Evolutionary conservation across 192 early-diverging fungal genomes (phyloP), one percentile per base, ranked within the genome.

Genomic region (Haplosporangium gracile): DNA sequence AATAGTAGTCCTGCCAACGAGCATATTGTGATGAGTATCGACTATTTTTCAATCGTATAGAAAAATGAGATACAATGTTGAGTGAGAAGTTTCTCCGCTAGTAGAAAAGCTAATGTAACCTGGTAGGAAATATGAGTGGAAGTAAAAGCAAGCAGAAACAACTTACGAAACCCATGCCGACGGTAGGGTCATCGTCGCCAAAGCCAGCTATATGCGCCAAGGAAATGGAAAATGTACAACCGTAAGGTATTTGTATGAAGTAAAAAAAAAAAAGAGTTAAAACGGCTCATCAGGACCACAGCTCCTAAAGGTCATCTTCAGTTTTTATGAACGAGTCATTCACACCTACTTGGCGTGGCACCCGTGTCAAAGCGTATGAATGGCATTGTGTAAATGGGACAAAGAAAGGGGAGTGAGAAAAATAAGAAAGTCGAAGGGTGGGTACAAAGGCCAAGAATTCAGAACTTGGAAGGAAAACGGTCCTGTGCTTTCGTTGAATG

Each of bases 121-220:
- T 36, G 2, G 36, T 36, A 36, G 36, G 36, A 36, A 36, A 36
- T 2, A 36, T 36, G 36, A 36, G 36, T 26, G 9, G 9, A 15
- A 76, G 57, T 1, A 40, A 45, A 11, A 16, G 2, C 68, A 68
- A 68, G 4, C 2, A 26, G 24, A 47, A 43, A 68, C 5, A 5
- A 51, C 77, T 78, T 78, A 83, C 82, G 75, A 83, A 83, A 2
- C 76, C 82, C 82, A 83, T 83, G 57, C 82, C 82, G 20, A 68
- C 49, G 24, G 63, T 75, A 11, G 76, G 22, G 7, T 83, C 76
- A 34, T 78, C 77, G 47, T 83, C 82, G 53, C 72, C 65, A 24
- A 70, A 45, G 16, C 36, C 69, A 32, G 24, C 74, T 72, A 43
- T 8, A 4, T 13, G 13, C 20, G 22, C 39, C 24, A 72, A 29